phyloP scores from a whole-genome alignment of 2,329 filamentous ascomycete genomes.

The Ambrosiella cleistominuta region DNA sequence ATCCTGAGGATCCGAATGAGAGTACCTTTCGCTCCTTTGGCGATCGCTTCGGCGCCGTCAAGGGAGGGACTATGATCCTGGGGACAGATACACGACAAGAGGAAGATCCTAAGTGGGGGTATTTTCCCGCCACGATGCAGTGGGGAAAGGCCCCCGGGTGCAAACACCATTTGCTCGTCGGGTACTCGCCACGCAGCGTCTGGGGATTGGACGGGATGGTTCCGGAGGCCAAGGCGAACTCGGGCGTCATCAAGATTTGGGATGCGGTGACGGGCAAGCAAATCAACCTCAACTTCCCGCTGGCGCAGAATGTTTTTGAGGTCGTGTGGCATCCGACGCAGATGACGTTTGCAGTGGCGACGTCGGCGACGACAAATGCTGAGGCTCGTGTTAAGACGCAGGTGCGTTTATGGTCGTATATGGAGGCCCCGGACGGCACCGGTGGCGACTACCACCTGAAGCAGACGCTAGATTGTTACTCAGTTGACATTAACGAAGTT shows the following conservation, averaged over 20 bases:
- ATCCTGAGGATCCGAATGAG: conserved; percentile 20
- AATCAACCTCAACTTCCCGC: conserved; percentile 32
- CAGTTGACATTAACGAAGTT: conserved; percentile 45
- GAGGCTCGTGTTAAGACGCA: conserved; percentile 34
- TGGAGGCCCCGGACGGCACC: background rate
- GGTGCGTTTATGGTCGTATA: conserved; percentile 26
- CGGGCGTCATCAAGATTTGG: conserved; percentile 45
- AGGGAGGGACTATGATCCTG: background rate
- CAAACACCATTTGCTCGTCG: conserved; percentile 37
- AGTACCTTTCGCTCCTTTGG: conserved; percentile 23
- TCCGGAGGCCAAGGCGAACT: conserved; percentile 36
- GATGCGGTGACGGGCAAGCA: conserved; percentile 28
- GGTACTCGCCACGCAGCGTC: conserved; percentile 42
- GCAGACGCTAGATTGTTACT: conserved; percentile 40
- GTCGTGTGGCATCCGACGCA: conserved; percentile 43
- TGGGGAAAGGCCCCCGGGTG: conserved; percentile 34
- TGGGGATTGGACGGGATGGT: conserved; percentile 38
- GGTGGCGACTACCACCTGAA: conserved; percentile 22
- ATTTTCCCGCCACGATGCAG: conserved; percentile 44
- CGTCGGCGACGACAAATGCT: conserved; percentile 26
- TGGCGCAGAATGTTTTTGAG: conserved; percentile 45
- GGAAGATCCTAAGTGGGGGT: conserved; percentile 33
- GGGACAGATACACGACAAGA: background rate
- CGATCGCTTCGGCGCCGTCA: conserved; percentile 4
- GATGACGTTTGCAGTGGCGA: conserved; percentile 37